Conservation (phyloP, 352 stramenopile species). For the Pythium chondricola region DNA sequence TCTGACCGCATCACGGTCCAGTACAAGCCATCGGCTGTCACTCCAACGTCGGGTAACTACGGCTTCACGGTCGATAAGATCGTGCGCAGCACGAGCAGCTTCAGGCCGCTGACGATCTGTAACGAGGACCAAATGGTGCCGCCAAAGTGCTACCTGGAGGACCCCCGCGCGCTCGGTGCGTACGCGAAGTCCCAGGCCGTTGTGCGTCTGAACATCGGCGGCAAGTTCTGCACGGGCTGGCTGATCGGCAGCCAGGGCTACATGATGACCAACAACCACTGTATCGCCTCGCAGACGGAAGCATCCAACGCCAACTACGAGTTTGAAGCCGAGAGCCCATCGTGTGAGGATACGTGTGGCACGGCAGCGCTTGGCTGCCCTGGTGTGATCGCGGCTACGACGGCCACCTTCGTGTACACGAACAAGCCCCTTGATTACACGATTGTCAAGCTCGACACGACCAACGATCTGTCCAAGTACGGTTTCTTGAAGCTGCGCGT, state of each 20-base stretch:
- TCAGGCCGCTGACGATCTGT: conserved; percentile 20
- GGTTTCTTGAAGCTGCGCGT: conserved; percentile 29
- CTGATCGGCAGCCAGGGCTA: conserved; percentile 34
- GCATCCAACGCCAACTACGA: conserved; percentile 25
- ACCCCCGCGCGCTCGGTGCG: conserved; percentile 14
- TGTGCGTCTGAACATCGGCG: conserved; percentile 26
- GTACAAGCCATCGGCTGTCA: conserved; percentile 17
- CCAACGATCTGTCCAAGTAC: conserved; percentile 20
- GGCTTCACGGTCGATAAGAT: conserved; percentile 28
- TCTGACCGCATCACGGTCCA: conserved; percentile 21
- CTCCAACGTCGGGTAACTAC: conserved; percentile 4
- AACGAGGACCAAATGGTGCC: conserved; percentile 24
- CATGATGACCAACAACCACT: conserved; percentile 43
- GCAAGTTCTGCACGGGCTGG: conserved; percentile 31
- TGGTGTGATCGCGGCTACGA: conserved; percentile 22
- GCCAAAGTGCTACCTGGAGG: conserved; percentile 26
- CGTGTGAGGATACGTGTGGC: conserved; percentile 26
- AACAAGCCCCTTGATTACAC: conserved; percentile 30
- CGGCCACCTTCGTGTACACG: conserved; percentile 17
- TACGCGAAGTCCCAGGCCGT: conserved; percentile 26
- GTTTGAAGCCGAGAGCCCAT: conserved; percentile 28
- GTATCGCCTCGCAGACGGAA: conserved; percentile 19
- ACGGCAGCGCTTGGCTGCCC: conserved; percentile 10
- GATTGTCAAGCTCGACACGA: conserved; percentile 30
- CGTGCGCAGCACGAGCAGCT: conserved; percentile 18